Conservation (phyloP, 2,329 filamentous ascomycete genomes). For the Pseudohalonectria lignicola region DNA sequence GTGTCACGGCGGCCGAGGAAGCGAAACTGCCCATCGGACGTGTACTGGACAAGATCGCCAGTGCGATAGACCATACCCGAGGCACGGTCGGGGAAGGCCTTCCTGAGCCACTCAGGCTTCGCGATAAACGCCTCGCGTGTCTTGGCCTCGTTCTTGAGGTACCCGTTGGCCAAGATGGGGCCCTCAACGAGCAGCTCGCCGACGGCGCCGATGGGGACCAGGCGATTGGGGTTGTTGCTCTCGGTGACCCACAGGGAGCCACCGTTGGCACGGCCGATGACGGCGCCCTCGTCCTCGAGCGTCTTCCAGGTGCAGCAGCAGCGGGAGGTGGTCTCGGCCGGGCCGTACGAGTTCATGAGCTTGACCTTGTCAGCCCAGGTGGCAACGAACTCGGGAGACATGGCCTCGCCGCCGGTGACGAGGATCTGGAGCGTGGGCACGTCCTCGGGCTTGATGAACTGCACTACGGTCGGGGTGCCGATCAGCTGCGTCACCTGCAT, state of each 20-base stretch:
- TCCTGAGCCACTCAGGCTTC: too few relatives aligned
- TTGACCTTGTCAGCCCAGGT: neutral
- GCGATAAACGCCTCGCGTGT: neutral
- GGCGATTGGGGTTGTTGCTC: too few relatives aligned
- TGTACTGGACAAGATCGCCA: neutral
- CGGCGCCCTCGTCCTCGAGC: too few relatives aligned
- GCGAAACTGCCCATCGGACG: neutral
- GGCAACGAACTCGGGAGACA: neutral
- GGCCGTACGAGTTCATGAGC: conserved; percentile 17
- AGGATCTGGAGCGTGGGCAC: conserved; percentile 12
- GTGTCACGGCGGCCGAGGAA: neutral
- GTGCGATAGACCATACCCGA: conserved; percentile 1
- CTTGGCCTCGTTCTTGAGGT: neutral
- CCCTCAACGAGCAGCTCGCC: conserved; percentile 1
- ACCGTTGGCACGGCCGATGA: too few relatives aligned
- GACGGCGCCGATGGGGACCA: too few relatives aligned
- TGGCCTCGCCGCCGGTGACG: conserved; percentile 18
- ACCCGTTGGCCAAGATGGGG: neutral
- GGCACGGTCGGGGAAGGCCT: too few relatives aligned
- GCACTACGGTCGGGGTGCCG: neutral
- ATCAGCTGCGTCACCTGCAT: neutral
- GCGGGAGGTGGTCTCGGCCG: conserved; percentile 16
- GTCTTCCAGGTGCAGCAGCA: too few relatives aligned
- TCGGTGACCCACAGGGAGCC: too few relatives aligned
- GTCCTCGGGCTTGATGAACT: neutral